phyloP scores from a whole-genome alignment of 1,284 basidiomycete genomes.

The Ustilago sp. region DNA sequence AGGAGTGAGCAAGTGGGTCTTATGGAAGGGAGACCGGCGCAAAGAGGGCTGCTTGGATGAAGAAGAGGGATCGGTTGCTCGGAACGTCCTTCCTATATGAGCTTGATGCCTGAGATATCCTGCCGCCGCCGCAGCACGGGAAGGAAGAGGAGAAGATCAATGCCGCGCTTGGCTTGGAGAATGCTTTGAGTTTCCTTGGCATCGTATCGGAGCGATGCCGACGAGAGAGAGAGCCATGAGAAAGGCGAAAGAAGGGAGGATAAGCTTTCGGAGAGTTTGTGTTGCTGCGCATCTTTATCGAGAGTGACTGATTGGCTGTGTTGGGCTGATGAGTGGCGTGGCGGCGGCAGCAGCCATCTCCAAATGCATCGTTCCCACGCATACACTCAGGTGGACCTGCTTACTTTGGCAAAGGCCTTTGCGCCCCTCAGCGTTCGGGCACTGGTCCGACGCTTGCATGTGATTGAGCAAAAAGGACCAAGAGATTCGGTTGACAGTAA shows the following conservation, averaged over 20 bases:
- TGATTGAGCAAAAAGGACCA: neutral
- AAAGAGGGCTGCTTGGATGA: neutral
- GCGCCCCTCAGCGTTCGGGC: neutral
- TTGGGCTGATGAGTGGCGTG: slow-evolving; percentile 1
- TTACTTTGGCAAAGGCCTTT: neutral
- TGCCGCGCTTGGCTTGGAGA: neutral
- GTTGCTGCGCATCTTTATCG: slow-evolving; percentile 8
- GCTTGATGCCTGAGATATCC: neutral
- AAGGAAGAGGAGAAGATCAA: neutral
- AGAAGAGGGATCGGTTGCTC: neutral
- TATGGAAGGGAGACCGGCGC: neutral
- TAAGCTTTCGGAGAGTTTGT: neutral
- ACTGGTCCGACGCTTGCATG: slow-evolving; percentile 1
- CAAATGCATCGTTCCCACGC: neutral
- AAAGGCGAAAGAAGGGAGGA: neutral
- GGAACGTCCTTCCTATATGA: neutral
- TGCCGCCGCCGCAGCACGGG: neutral
- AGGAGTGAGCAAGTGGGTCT: neutral
- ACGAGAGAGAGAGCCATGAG: neutral
- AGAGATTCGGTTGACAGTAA: neutral
- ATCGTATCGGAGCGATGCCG: neutral
- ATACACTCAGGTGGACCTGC: neutral
- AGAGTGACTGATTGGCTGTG: neutral
- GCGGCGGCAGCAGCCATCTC: neutral
- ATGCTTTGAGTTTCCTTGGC: neutral